Base-by-base conservation (phyloP, 208 protist genomes). In the Leishmania amazonensis region DNA sequence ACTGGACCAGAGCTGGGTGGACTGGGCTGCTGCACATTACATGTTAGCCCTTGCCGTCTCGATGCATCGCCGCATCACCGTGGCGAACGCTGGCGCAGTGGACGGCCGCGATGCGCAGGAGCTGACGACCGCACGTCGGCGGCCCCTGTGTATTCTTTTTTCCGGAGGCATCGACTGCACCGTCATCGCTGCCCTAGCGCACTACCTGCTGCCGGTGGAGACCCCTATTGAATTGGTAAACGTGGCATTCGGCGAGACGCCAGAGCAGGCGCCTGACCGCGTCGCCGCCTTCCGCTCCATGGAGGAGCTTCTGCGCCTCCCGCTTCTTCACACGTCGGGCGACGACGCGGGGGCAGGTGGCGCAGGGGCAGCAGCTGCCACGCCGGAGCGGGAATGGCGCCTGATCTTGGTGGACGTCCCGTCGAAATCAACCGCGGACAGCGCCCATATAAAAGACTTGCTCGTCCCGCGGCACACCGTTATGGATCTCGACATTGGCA, bases 401-500 rank as follows among this genome's bases (percentile, higher is more conserved):
- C 89, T 99, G 15, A 87, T 99, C 40, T 71, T 96, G 19, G 90
- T 99, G n/a, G 95, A 99, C 84, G 90, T 98, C 2, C 87, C 90
- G 21, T 60, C 85, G 2, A 81, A 90, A 60, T 45, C 65, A 5
- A 77, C 86, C 2, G 79, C 80, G 42, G 68, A 87, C 58, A 91
- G 86, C 6, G 54, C 83, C 49, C 85, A 87, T 70, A 87, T 99
- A 28, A 87, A 89, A 28, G 83, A 87, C 47, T 84, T 99, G 24
- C 83, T 99, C 21, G 83, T 75, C 62, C 98, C 98, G 35, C 77
- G 89, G 49, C 71, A 88, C 79, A 98, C 96, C 42, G 94, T 99
- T 4, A 99, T 99, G 95, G 98, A 99, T 81, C 79, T 99, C 42
- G 99, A 98, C 87, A 99, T 99, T 79, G 98, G 96, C 73, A 95